Percentiles rank a stretch among this genome's conserved stretches.
Conservation (phyloP, 2,329 filamentous ascomycete genomes). For the Shiraia bambusicola region DNA sequence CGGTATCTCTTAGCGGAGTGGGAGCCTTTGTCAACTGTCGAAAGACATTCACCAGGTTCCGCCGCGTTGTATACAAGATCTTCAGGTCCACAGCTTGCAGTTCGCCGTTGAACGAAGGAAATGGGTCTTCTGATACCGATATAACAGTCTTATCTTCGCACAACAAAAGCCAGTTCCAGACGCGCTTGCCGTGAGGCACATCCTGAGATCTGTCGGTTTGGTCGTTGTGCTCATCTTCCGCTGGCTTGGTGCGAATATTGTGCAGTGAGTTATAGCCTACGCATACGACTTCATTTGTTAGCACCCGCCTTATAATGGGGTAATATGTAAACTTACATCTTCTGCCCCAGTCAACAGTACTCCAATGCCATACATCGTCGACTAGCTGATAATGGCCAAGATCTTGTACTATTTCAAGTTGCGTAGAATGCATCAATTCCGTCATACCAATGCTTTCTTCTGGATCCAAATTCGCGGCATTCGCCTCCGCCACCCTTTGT, state of each 20-base stretch:
- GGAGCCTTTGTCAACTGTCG: slow-evolving; percentile 60
- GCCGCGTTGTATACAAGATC: slow-evolving; percentile 54
- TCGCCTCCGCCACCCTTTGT: slow-evolving; percentile 11
- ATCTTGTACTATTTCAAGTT: slow-evolving; percentile 38
- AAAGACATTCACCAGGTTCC: slow-evolving; percentile 63
- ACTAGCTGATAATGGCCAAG: slow-evolving; percentile 61
- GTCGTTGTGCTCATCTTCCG: slow-evolving; percentile 22
- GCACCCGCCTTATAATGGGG: background rate
- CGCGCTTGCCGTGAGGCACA: slow-evolving; percentile 53
- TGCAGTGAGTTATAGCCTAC: slow-evolving; percentile 70
- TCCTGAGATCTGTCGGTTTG: slow-evolving; percentile 37
- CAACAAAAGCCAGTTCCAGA: slow-evolving; percentile 73
- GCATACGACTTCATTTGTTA: slow-evolving; percentile 58
- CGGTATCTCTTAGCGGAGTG: slow-evolving; percentile 42
- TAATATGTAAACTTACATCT: slow-evolving; percentile 53
- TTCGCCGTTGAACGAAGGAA: slow-evolving; percentile 42
- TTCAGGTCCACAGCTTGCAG: slow-evolving; percentile 47
- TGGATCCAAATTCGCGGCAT: slow-evolving; percentile 23
- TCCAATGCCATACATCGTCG: slow-evolving; percentile 74
- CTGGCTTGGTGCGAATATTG: slow-evolving; percentile 36
- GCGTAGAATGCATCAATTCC: slow-evolving; percentile 39
- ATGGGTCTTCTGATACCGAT: slow-evolving; percentile 65
- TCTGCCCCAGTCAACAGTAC: slow-evolving; percentile 68
- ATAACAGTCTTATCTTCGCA: slow-evolving; percentile 72
- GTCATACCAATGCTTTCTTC: slow-evolving; percentile 42